These are phyloP conservation scores for Epipyxis sp. DNA, from an alignment of 108 stramenopile species.

Conservation along the genomic window DNA sequence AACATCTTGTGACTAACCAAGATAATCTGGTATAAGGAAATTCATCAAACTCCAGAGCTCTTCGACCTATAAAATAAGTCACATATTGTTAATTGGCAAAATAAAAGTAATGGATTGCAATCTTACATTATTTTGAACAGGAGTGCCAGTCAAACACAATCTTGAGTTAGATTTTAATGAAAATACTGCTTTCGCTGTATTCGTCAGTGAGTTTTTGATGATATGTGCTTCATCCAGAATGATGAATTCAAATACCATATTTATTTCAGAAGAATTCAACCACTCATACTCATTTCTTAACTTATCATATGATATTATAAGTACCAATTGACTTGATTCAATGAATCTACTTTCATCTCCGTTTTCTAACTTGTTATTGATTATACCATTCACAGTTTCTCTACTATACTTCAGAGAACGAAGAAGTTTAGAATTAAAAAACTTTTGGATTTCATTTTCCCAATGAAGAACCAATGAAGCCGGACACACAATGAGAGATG, in stretches of 20 bases:
- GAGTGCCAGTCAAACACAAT: constrained; percentile 8
- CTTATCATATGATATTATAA: constrained; percentile 6
- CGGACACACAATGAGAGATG: constrained; percentile 1
- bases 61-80: background rate
- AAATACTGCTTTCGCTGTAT: background rate
- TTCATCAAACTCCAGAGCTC: constrained; percentile 24
- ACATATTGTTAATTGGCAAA: background rate
- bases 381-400: background rate
- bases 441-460: background rate
- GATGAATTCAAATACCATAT: too few relatives aligned
- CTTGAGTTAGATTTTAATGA: background rate
- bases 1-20: constrained; percentile 11
- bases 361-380: too few relatives aligned
- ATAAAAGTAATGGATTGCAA: too few relatives aligned
- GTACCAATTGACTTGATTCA: background rate
- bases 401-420: background rate
- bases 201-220: background rate
- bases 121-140: constrained; percentile 20
- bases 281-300: too few relatives aligned
- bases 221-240: constrained; percentile 16
- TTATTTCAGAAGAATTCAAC: too few relatives aligned
- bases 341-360: too few relatives aligned
- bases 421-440: background rate
- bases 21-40: constrained; percentile 19
- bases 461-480: background rate